Evolutionary conservation across 2,329 filamentous ascomycete genomes (phyloP).

Genomic region (Alternaria triticina): DNA sequence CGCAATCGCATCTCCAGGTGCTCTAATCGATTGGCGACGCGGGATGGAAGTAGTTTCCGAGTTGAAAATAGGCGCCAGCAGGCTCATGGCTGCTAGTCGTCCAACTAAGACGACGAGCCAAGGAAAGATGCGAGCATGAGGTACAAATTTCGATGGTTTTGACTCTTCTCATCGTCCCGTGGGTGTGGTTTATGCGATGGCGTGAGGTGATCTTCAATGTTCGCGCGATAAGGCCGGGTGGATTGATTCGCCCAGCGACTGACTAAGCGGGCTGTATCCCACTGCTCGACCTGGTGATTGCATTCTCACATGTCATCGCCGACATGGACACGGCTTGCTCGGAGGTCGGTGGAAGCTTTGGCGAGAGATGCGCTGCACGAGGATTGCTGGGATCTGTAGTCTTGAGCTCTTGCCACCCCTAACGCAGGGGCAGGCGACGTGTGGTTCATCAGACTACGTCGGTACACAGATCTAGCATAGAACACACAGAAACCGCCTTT

Average conservation of each 20-base stretch:
- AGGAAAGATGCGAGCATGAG: slow-evolving; percentile 25
- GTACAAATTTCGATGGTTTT: slow-evolving; percentile 5
- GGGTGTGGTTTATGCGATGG: slow-evolving; percentile 31
- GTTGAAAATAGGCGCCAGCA: slow-evolving; percentile 20
- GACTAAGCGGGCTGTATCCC: slow-evolving; percentile 36
- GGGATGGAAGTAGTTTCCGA: slow-evolving; percentile 33
- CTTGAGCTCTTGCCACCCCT: slow-evolving; percentile 2
- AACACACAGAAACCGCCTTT: not conserved
- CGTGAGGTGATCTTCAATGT: slow-evolving; percentile 42
- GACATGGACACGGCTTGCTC: slow-evolving; percentile 10
- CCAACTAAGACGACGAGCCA: slow-evolving; percentile 26
- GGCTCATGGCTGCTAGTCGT: slow-evolving; percentile 19
- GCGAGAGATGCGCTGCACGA: slow-evolving; percentile 25
- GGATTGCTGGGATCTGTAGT: not conserved
- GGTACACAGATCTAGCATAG: not conserved
- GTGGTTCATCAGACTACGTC: not conserved
- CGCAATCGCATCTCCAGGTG: slow-evolving; percentile 29
- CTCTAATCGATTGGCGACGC: slow-evolving; percentile 27
- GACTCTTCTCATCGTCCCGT: slow-evolving; percentile 16
- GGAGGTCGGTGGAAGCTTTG: slow-evolving; percentile 17
- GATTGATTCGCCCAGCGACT: slow-evolving; percentile 37
- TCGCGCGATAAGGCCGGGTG: slow-evolving; percentile 32
- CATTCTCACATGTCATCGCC: slow-evolving; percentile 17
- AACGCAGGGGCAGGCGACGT: slow-evolving; percentile 8
- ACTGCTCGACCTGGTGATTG: slow-evolving; percentile 21